phyloP scores from a whole-genome alignment of 495 filamentous ascomycete genomes.

The Aspergillus incahuasiensis region DNA sequence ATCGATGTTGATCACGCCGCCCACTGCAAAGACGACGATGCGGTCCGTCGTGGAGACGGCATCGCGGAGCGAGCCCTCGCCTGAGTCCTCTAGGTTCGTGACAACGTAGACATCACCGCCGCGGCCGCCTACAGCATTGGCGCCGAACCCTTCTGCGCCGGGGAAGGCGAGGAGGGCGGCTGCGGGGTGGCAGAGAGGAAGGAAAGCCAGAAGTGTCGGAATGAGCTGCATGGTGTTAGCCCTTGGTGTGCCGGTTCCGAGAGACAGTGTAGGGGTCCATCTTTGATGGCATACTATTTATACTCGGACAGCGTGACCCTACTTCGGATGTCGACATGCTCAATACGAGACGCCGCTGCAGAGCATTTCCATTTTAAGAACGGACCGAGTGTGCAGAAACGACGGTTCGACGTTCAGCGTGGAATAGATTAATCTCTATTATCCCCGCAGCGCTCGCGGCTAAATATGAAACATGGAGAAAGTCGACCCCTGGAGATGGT shows the following conservation, averaged over 20 bases:
- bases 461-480: conserved; percentile 10
- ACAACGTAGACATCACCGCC: conserved; percentile 16
- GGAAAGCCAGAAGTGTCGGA: neutral
- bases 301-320: neutral
- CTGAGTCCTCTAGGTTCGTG: conserved; percentile 16
- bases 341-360: neutral
- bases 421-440: conserved; percentile 5
- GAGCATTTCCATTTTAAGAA: neutral
- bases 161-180: conserved; percentile 16
- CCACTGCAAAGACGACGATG: conserved; percentile 17
- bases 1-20: conserved; percentile 16
- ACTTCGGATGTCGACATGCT: neutral
- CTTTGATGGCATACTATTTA: neutral
- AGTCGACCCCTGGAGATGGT: neutral
- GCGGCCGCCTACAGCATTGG: conserved; percentile 16
- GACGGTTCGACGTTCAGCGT: neutral
- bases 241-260: neutral
- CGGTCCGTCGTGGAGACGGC: conserved; percentile 14
- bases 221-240: conserved; percentile 4
- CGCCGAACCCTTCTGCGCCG: conserved; percentile 17
- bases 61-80: conserved; percentile 15
- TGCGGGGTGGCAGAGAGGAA: conserved; percentile 1
- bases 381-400: neutral
- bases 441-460: neutral
- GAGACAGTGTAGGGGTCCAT: neutral